Percentiles rank a stretch among this genome's conserved stretches.
These are phyloP conservation scores for Diaporthe batatas DNA, from an alignment of 2,329 filamentous ascomycete species.

Conservation along the genomic window DNA sequence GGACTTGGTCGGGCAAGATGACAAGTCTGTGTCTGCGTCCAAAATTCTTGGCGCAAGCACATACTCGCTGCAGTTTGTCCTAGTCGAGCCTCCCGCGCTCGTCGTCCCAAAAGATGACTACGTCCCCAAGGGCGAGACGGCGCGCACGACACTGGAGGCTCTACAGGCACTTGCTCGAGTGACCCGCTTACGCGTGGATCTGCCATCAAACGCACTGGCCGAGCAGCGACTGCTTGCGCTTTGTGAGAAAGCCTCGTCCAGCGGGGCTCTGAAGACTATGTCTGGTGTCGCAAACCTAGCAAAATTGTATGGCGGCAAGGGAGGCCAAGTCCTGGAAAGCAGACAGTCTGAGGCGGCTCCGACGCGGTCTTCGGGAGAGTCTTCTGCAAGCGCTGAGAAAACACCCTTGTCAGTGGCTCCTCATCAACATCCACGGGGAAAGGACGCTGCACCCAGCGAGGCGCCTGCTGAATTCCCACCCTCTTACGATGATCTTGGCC, in stretches of 20 bases:
- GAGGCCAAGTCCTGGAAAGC: constrained; percentile 28
- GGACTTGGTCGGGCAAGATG: constrained; percentile 24
- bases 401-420: neutral
- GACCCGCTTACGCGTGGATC: constrained; percentile 24
- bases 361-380: neutral
- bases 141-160: constrained; percentile 18
- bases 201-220: constrained; percentile 27
- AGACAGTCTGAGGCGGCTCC: no score
- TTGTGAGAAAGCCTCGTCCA: constrained; percentile 26
- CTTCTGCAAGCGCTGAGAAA: neutral
- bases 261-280: constrained; percentile 31
- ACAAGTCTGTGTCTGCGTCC: neutral
- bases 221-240: constrained; percentile 22
- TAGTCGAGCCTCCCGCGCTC: constrained; percentile 25
- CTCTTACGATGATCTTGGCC: constrained; percentile 30
- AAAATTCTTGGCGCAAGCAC: constrained; percentile 24
- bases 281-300: constrained; percentile 14
- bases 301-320: constrained; percentile 39
- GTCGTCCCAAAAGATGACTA: constrained; percentile 31
- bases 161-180: constrained; percentile 17
- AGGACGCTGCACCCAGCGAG: neutral
- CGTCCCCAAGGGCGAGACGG: constrained; percentile 33
- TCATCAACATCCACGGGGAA: neutral
- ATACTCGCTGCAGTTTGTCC: constrained; percentile 24
- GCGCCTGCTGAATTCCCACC: constrained; percentile 28